phyloP scores from a whole-genome alignment of 495 filamentous ascomycete species.

The Neurospora discreta region DNA sequence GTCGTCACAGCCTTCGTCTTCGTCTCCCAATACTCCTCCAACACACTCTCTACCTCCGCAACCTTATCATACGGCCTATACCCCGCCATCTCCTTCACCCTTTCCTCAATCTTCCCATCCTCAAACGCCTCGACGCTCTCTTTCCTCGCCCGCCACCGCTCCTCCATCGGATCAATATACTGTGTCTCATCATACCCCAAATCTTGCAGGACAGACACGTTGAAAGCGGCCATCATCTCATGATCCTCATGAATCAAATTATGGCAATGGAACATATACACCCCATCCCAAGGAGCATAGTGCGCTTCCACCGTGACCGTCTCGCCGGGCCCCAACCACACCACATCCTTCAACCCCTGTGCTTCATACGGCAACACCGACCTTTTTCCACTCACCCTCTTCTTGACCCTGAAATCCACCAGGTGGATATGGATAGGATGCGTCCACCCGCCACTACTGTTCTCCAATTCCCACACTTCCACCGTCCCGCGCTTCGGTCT shows the following conservation, averaged over 20 bases:
- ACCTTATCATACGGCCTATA: conserved; percentile 20
- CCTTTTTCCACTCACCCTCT: conserved; percentile 25
- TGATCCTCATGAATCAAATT: conserved; percentile 50
- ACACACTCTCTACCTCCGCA: conserved; percentile 9
- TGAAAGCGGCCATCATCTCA: conserved; percentile 53
- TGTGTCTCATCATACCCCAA: conserved; percentile 37
- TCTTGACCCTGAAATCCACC: conserved; percentile 43
- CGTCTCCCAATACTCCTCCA: conserved; percentile 17
- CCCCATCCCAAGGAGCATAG: conserved; percentile 42
- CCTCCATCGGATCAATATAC: conserved; percentile 26
- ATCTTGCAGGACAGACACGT: conserved; percentile 35
- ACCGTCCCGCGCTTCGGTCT: conserved; percentile 34
- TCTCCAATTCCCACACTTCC: conserved; percentile 42
- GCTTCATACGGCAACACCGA: conserved; percentile 37
- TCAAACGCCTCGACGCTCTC: background rate
- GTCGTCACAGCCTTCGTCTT: conserved; percentile 2
- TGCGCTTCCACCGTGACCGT: conserved; percentile 37
- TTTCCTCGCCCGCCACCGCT: conserved; percentile 15
- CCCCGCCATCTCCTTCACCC: conserved; percentile 20
- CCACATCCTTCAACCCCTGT: conserved; percentile 41
- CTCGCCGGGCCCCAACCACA: conserved; percentile 36
- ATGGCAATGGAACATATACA: conserved; percentile 50
- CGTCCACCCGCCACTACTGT: conserved; percentile 34
- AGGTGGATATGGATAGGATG: conserved; percentile 51
- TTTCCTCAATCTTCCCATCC: background rate